Evolutionary conservation across 148 eudicot species (phyloP), one percentile per base, ranked within the genome.

Genomic region (Rhododendron mucronatum): DNA sequence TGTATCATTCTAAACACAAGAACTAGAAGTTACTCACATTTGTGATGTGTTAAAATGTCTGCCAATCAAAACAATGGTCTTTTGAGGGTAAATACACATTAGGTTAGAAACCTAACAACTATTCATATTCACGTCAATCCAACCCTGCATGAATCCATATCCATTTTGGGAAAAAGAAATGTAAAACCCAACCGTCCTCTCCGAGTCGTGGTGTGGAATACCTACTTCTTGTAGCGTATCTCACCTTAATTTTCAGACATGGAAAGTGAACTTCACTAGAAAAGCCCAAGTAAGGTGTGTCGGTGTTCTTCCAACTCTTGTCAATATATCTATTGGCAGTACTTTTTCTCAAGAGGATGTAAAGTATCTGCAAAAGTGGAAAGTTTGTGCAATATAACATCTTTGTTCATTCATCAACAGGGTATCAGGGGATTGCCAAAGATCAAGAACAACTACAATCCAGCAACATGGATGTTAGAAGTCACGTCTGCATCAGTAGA

Each of bases 381-480:
- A 35, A 61, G 47, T 12, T 39, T 39, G 3, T 82, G 74, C 47
- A 59, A 50, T 28, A 2, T 16, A 39, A 37, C 39, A 37, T n/a
- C 67, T 26, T 71, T 86, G 51, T 78, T n/a, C 75, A 41, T 47
- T 53, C 26, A 23, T 14, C 26, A 67, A 86, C 65, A 93, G 95
- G 88, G 85, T 47, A 90, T 91, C 23, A 69, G 78, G 39, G 92
- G 95, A 21, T 89, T 93, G 57, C 91, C 89, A n/a, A 89, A 89
- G 81, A 90, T 93, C 80, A 93, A 84, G 87, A 90, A 91, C 20
- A 90, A 90, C 20, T 89, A 87, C 78, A 93, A 93, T 87, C 95
- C 93, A 11, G 93, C 95, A 59, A 89, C 93, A 11, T 93, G 95
- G 95, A 89, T 93, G 95, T 71, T 91, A 78, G 93, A 91, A 59